Evolutionary conservation across 768 basidiomycete genomes (phyloP).

Genomic region (Pholiota conissans): DNA sequence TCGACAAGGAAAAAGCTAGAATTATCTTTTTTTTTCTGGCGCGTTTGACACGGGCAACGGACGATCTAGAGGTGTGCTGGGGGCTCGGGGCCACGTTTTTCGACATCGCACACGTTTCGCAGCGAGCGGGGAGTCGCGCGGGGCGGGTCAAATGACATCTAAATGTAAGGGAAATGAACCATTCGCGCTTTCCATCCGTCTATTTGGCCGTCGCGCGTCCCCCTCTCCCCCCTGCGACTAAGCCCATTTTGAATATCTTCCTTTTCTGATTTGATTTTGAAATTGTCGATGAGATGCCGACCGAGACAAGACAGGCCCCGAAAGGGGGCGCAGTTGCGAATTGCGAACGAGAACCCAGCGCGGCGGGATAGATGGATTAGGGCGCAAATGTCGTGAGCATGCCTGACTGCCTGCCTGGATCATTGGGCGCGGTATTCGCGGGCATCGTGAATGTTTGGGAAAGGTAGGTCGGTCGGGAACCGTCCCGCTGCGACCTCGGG

Average conservation of each 20-base stretch:
- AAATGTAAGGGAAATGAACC: background rate
- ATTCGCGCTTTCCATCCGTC: background rate
- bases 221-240: too few species aligned
- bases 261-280: too few species aligned
- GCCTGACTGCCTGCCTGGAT: too few species aligned
- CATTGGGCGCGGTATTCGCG: background rate
- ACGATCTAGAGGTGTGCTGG: background rate
- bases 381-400: too few species aligned
- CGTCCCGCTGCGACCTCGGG: background rate
- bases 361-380: too few species aligned
- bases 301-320: background rate
- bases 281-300: too few species aligned
- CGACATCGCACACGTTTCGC: slow-evolving; percentile 7
- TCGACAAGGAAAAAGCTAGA: background rate
- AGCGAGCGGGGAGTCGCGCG: background rate
- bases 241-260: too few species aligned
- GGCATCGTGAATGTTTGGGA: background rate
- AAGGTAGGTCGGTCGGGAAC: too few species aligned
- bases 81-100: background rate
- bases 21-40: too few species aligned
- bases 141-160: slow-evolving; percentile 5
- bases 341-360: too few species aligned
- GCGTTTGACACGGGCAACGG: background rate
- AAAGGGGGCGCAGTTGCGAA: background rate
- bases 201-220: too few species aligned